Percentiles rank a stretch among this genome's conserved stretches.
phyloP scores from a whole-genome alignment of 2,329 filamentous ascomycete genomes.

The Xylariaceae sp. region DNA sequence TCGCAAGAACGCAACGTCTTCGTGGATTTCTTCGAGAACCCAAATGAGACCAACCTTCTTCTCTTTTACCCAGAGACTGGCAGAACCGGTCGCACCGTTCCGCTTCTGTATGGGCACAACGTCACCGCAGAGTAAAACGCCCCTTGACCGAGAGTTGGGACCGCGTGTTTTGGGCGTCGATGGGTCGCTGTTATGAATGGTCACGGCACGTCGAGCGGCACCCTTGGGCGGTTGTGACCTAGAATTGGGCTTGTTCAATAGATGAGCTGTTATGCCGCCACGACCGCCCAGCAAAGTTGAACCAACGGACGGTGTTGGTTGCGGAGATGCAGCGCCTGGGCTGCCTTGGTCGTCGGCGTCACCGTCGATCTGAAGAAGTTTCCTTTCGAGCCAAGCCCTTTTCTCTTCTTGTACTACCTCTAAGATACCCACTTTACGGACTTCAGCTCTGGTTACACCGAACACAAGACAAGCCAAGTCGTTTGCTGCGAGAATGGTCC shows the following conservation, averaged over 20 bases:
- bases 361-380: constrained; percentile 61
- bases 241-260: constrained; percentile 76
- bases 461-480: constrained; percentile 97
- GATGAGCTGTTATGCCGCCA: constrained; percentile 74
- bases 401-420: constrained; percentile 91
- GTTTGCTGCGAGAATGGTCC: constrained; percentile 94
- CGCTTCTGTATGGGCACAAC: constrained; percentile 98
- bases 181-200: constrained; percentile 53
- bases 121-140: constrained; percentile 89
- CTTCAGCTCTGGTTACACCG: constrained; percentile 94
- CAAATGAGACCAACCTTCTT: constrained; percentile 91
- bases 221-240: constrained; percentile 50
- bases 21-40: constrained; percentile 96
- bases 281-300: constrained; percentile 61
- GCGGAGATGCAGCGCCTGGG: constrained; percentile 35
- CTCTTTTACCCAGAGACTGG: constrained; percentile 97
- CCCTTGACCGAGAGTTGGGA: constrained; percentile 69
- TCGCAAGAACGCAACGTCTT: constrained; percentile 75
- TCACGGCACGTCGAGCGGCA: constrained; percentile 58
- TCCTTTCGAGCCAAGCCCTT: constrained; percentile 82
- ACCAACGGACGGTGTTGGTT: constrained; percentile 38
- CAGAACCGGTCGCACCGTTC: constrained; percentile 85
- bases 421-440: constrained; percentile 88
- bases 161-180: constrained; percentile 51
- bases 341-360: constrained; percentile 40